Evolutionary conservation across 2,329 filamentous ascomycete species (phyloP).

Genomic region (Trichoderma sp.): DNA sequence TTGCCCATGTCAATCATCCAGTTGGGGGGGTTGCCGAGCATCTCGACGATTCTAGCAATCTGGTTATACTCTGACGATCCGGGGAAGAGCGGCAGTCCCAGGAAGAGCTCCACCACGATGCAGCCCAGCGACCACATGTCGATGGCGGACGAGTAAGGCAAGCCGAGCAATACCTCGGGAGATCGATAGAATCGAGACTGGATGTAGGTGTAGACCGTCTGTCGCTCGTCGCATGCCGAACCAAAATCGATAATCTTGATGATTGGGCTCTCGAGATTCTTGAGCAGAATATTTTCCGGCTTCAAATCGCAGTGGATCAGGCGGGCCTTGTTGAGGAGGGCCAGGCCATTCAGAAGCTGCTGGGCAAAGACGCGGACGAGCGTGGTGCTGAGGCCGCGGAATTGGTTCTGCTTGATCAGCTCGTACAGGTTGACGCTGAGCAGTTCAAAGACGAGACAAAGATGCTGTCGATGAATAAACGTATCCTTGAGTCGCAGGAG

Average conservation of each 20-base stretch:
- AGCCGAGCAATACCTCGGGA: conserved; percentile 89
- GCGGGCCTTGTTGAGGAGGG: conserved; percentile 91
- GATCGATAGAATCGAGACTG: conserved; percentile 98
- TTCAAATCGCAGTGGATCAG: conserved; percentile 98
- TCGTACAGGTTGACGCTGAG: conserved; percentile 98
- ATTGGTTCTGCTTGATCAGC: conserved; percentile 99
- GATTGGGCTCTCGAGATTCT: conserved; percentile 97
- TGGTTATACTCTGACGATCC: conserved; percentile 99
- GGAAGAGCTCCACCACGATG: conserved; percentile 96
- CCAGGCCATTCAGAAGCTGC: conserved; percentile 89
- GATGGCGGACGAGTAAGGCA: conserved; percentile 97
- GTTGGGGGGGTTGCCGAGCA: conserved; percentile 92
- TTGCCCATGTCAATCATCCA: conserved; percentile 99
- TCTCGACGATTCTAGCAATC: conserved; percentile 94
- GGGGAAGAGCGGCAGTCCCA: conserved; percentile 91
- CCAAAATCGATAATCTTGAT: conserved; percentile 99
- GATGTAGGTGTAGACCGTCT: conserved; percentile 99
- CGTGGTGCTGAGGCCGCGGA: conserved; percentile 94
- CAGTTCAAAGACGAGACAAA: conserved; percentile 94
- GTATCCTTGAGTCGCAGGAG: conserved; percentile 93
- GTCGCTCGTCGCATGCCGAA: conserved; percentile 95
- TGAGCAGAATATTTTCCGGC: conserved; percentile 94
- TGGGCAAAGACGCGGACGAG: conserved; percentile 97
- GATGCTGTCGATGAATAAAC: conserved; percentile 95
- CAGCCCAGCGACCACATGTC: conserved; percentile 99